These are phyloP conservation scores for Eucalyptus rudis DNA, from an alignment of 345 rosid genomes.

Conservation along the genomic window DNA sequence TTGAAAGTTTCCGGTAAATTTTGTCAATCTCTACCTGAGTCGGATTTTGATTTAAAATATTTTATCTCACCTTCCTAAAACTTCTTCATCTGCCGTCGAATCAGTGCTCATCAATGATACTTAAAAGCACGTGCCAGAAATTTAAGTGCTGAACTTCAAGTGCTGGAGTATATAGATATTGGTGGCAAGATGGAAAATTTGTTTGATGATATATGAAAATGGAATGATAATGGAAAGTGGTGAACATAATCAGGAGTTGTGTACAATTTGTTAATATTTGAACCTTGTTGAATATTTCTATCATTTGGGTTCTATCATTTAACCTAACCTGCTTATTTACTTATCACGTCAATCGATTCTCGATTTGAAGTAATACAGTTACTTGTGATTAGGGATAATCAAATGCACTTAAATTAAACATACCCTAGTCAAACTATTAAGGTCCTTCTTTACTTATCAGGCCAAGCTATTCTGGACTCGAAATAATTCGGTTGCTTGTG, in stretches of 20 bases:
- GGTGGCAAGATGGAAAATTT: neutral
- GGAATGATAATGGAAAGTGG: neutral
- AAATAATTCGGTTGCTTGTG: neutral
- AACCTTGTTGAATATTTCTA: neutral
- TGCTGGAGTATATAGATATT: neutral
- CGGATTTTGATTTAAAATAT: neutral
- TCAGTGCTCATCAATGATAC: neutral
- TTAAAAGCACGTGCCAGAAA: neutral
- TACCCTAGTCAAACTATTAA: neutral
- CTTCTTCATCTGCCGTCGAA: neutral
- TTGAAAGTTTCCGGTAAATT: neutral
- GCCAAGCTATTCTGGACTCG: neutral
- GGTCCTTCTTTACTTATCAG: neutral
- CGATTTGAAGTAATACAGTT: accelerated
- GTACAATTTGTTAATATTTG: neutral
- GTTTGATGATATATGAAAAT: neutral
- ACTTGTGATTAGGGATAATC: neutral
- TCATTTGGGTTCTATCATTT: no score
- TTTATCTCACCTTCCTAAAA: neutral
- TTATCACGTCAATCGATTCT: accelerated
- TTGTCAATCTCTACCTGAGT: neutral
- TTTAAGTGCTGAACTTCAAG: neutral
- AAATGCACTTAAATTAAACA: neutral
- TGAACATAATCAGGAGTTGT: neutral
- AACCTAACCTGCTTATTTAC: neutral